These are phyloP conservation scores for Cymbopogon flexuosus DNA, from an alignment of 202 grass and related monocot species.

Conservation along the genomic window DNA sequence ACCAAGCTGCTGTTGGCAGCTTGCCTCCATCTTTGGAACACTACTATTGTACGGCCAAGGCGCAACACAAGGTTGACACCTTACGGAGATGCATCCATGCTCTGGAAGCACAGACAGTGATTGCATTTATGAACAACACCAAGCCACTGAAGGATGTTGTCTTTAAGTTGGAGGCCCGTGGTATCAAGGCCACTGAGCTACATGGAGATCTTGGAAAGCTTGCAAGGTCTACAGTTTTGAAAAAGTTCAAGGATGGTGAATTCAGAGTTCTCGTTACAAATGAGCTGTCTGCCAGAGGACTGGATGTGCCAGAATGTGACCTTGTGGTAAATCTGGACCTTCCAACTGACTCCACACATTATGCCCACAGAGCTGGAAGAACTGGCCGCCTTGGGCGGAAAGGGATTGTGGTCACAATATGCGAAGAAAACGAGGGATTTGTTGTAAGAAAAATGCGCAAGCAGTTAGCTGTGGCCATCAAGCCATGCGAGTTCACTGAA, in stretches of 20 bases:
- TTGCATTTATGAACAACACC: constrained; percentile 89
- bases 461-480: constrained; percentile 61
- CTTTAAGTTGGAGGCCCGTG: constrained; percentile 86
- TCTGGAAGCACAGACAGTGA: constrained; percentile 64
- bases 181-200: constrained; percentile 72
- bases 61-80: constrained; percentile 90
- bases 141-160: constrained; percentile 96
- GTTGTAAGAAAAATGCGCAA: constrained; percentile 83
- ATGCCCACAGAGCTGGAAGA: constrained; percentile 83
- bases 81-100: constrained; percentile 81
- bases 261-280: constrained; percentile 88
- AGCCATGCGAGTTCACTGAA: constrained; percentile 83
- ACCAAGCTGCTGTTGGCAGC: constrained; percentile 70
- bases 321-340: constrained; percentile 95
- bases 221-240: constrained; percentile 69
- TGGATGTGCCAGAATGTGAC: constrained; percentile 91
- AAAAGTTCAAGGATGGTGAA: constrained; percentile 78
- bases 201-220: constrained; percentile 92
- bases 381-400: constrained; percentile 77
- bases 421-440: constrained; percentile 85
- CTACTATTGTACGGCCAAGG: constrained; percentile 76
- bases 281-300: constrained; percentile 78
- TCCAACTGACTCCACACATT: constrained; percentile 84
- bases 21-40: constrained; percentile 77
- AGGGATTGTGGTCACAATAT: constrained; percentile 75